phyloP scores from a whole-genome alignment of 129 eudicot species.

The Scalesia atractyloides region DNA sequence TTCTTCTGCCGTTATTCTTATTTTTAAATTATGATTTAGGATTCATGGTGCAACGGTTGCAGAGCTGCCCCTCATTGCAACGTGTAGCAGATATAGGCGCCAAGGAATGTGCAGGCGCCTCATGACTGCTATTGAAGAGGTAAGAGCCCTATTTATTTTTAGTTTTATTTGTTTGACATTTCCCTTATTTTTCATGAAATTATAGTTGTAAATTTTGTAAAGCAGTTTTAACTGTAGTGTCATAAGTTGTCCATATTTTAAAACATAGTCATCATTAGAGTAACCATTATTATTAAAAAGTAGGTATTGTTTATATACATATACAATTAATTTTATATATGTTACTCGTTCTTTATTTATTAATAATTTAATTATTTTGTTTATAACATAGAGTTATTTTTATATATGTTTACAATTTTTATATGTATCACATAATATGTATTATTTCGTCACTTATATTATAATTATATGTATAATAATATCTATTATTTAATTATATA shows the following conservation, averaged over 20 bases:
- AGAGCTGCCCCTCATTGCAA: conserved; percentile 93
- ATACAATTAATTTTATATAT: too few relatives aligned
- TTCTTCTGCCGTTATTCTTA: not conserved
- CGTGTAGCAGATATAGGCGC: conserved; percentile 87
- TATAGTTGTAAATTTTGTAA: not conserved
- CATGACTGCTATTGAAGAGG: conserved; percentile 80
- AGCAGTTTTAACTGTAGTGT: not conserved
- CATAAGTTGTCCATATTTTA: too few relatives aligned
- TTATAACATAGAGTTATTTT: not conserved
- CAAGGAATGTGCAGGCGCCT: conserved; percentile 96
- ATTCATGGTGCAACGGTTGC: conserved; percentile 91
- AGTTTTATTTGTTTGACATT: not conserved
- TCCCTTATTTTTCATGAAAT: not conserved
- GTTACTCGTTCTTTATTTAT: too few relatives aligned
- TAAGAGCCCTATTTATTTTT: conserved; percentile 27
- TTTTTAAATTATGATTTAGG: conserved; percentile 37
- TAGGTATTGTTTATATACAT: too few relatives aligned
- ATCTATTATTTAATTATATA: not conserved
- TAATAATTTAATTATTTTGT: not conserved
- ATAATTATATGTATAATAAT: not conserved
- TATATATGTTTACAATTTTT: not conserved
- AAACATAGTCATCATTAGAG: too few relatives aligned
- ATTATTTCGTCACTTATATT: not conserved
- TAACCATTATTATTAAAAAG: too few relatives aligned
- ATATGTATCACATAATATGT: not conserved